Base-by-base conservation (phyloP, 2,329 filamentous ascomycete genomes). In the Ascocoryne sarcoides region DNA sequence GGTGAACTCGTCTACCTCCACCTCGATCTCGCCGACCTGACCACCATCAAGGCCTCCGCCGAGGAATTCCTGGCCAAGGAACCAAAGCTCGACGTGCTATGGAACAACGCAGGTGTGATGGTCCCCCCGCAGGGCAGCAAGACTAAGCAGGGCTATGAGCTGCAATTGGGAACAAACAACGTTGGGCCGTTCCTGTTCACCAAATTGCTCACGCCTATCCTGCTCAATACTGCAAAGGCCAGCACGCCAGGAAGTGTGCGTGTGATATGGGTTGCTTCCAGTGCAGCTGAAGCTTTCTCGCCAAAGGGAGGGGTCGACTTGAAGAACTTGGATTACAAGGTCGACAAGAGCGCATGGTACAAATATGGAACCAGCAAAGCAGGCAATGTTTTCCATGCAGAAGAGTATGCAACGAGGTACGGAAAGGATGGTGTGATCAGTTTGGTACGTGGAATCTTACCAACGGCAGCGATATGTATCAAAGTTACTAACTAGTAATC, bases 71-170 rank as follows among this genome's bases (percentile, higher is more conserved):
- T 62, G 0, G 37, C 46, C 1, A 51, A 50, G 17, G 65, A 68
- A 45, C 32, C 40, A 2, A 54, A 51, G 14, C 56, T 69, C 0
- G 54, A 69, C 45, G 62, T 66, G 3, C 54, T 69, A 0, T 64
- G 58, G 48, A 62, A 64, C 41, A 63, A 63, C 39, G 63, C 64
- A 9, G 62, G 60, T 9, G 60, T 67, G 4, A 65, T 65, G 62
- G 46, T 48, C 1, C 60, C 63, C 1, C 56, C 58, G 35, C 34
- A 51, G 40, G 53, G 62, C 12, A 51, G 55, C 40, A 55, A 58
- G 44, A 60, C 58, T 4, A 48, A 43, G 33, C 45, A 62, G 45
- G 61, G 61, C 18, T 57, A 61, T 43, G 63, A 67, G 33, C 34
- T 62, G 8, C 59, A 62, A 21, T 40, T 64, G 8, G 62, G 60